Conservation (phyloP, 2,329 filamentous ascomycete species). For the Claviceps capensis region DNA sequence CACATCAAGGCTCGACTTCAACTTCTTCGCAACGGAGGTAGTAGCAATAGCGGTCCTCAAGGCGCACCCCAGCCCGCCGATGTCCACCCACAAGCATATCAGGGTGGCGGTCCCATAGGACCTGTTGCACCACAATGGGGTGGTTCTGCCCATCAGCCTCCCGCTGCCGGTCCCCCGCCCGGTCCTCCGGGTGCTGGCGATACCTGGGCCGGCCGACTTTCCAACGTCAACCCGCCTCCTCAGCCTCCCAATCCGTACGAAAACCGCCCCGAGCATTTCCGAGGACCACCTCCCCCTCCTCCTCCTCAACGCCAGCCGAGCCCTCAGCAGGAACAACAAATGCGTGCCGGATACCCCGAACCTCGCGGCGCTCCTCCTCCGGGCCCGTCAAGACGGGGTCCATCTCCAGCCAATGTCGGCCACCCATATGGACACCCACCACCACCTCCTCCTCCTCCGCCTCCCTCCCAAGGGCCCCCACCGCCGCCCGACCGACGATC, state of each 20-base stretch:
- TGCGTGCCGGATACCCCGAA: slow-evolving; percentile 47
- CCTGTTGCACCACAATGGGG: slow-evolving; percentile 86
- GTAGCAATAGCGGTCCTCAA: slow-evolving; percentile 57
- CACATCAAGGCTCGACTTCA: slow-evolving; percentile 94
- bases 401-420: slow-evolving; percentile 23
- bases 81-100: slow-evolving; percentile 89
- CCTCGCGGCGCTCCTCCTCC: slow-evolving; percentile 23
- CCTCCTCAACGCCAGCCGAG: slow-evolving; percentile 60
- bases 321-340: slow-evolving; percentile 52
- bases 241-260: slow-evolving; percentile 76
- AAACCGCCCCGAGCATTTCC: slow-evolving; percentile 48
- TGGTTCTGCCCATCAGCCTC: slow-evolving; percentile 49
- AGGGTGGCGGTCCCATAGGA: slow-evolving; percentile 64
- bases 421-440: slow-evolving; percentile 33
- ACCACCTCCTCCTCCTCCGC: slow-evolving; percentile 17
- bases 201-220: slow-evolving; percentile 51
- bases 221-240: slow-evolving; percentile 63
- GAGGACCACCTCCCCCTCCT: slow-evolving; percentile 52
- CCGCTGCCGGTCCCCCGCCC: slow-evolving; percentile 42
- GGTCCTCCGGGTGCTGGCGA: slow-evolving; percentile 44
- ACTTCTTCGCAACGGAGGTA: slow-evolving; percentile 69
- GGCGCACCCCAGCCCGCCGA: slow-evolving; percentile 85
- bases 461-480: slow-evolving; percentile 27
- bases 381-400: slow-evolving; percentile 31
- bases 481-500: slow-evolving; percentile 41